phyloP scores from a whole-genome alignment of 2,329 filamentous ascomycete species.

The Fusarium pseudoanthophilum region DNA sequence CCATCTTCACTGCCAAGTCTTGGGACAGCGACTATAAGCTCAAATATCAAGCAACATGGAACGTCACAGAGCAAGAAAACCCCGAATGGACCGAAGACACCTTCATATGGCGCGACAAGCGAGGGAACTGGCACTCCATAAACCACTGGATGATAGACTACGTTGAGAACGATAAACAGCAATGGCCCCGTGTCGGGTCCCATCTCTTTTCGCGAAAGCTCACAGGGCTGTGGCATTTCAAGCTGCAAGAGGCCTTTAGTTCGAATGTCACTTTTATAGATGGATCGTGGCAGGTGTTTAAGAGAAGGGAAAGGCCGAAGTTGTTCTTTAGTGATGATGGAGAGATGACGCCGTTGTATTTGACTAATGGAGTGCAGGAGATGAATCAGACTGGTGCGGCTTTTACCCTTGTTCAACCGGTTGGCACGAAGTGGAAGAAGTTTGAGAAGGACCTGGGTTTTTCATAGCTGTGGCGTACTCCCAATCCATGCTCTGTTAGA shows the following conservation, averaged over 20 bases:
- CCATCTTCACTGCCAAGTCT: constrained; percentile 3
- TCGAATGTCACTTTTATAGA: constrained; percentile 51
- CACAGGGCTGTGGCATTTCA: constrained; percentile 47
- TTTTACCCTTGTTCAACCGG: constrained; percentile 26
- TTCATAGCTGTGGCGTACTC: no score
- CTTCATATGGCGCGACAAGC: constrained; percentile 49
- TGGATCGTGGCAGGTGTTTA: constrained; percentile 52
- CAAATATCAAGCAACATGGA: constrained; percentile 24
- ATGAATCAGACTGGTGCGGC: constrained; percentile 27
- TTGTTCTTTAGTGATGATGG: constrained; percentile 59
- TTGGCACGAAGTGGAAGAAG: constrained; percentile 24
- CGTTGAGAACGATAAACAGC: constrained; percentile 40
- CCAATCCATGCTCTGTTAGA: no score
- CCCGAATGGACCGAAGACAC: constrained; percentile 45
- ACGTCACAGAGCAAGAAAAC: constrained; percentile 21
- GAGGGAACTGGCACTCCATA: constrained; percentile 49
- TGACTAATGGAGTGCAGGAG: constrained; percentile 60
- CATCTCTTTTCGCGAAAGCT: constrained; percentile 45
- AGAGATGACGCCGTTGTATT: constrained; percentile 56
- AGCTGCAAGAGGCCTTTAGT: constrained; percentile 43
- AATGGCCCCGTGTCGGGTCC: constrained; percentile 46
- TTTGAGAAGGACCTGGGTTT: constrained; percentile 17
- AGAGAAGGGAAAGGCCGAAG: constrained; percentile 60
- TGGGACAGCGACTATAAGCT: constrained; percentile 6
- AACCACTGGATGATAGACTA: constrained; percentile 47